These are phyloP conservation scores for Aphanomyces stellatus DNA, from an alignment of 352 stramenopile species.

Conservation along the genomic window DNA sequence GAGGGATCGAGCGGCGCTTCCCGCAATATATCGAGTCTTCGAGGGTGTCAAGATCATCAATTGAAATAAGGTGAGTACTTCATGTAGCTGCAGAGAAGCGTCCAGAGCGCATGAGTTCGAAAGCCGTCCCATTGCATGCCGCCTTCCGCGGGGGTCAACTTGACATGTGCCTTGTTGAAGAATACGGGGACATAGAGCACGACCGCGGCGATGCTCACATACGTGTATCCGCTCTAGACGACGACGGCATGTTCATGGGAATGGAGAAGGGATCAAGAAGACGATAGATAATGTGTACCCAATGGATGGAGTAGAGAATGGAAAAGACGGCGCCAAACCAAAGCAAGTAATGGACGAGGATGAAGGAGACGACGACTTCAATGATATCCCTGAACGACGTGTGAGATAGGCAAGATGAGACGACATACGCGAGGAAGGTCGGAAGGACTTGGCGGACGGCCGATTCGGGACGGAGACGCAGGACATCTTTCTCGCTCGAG, in stretches of 20 bases:
- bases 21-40: constrained; percentile 53
- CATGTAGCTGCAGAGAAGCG: constrained; percentile 40
- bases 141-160: constrained; percentile 23
- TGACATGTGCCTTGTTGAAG: constrained; percentile 44
- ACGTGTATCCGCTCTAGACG: constrained; percentile 41
- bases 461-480: neutral
- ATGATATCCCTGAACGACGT: neutral
- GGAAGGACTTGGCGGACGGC: neutral
- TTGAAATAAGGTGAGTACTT: constrained; percentile 26
- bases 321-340: constrained; percentile 40
- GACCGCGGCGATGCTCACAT: constrained; percentile 43
- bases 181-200: constrained; percentile 58
- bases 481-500: too few relatives aligned
- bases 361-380: constrained; percentile 31
- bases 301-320: constrained; percentile 58
- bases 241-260: neutral
- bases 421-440: neutral
- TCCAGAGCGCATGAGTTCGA: constrained; percentile 39
- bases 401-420: neutral
- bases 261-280: neutral
- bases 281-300: too few relatives aligned
- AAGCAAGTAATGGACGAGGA: constrained; percentile 70
- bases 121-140: constrained; percentile 45
- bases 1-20: constrained; percentile 46
- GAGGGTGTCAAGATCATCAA: too few relatives aligned